phyloP scores from a whole-genome alignment of 768 basidiomycete species.

The Suillus lakei region DNA sequence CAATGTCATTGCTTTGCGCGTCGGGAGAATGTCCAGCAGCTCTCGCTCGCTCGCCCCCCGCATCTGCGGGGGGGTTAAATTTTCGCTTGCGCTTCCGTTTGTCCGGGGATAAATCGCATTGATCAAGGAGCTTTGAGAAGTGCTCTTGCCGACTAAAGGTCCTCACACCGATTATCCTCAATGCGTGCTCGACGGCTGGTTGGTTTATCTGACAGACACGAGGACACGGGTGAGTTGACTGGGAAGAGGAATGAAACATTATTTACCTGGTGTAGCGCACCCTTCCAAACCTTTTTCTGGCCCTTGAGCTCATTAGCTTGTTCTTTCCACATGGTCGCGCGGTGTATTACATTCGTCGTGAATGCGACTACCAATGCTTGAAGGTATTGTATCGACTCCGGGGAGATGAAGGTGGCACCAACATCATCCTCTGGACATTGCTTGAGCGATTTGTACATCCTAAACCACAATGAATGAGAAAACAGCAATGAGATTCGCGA shows the following conservation, averaged over 20 bases:
- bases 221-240: slow-evolving; percentile 1
- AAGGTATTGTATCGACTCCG: slow-evolving; percentile 51
- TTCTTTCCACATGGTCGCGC: slow-evolving; percentile 58
- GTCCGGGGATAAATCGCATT: slow-evolving; percentile 16
- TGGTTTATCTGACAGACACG: slow-evolving; percentile 43
- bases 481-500: slow-evolving; percentile 27
- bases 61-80: slow-evolving; percentile 9
- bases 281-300: slow-evolving; percentile 63
- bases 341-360: slow-evolving; percentile 52
- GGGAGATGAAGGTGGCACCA: slow-evolving; percentile 29
- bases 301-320: slow-evolving; percentile 62
- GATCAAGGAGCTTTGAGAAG: slow-evolving; percentile 40
- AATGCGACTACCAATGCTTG: slow-evolving; percentile 54
- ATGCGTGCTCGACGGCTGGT: slow-evolving; percentile 51
- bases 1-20: slow-evolving; percentile 10
- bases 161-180: slow-evolving; percentile 50
- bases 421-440: slow-evolving; percentile 23
- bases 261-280: slow-evolving; percentile 17
- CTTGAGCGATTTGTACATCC: slow-evolving; percentile 33
- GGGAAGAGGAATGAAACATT: background rate
- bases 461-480: slow-evolving; percentile 17
- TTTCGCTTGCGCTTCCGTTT: slow-evolving; percentile 11
- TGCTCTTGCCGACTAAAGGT: slow-evolving; percentile 43
- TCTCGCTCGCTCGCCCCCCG: slow-evolving; percentile 20
- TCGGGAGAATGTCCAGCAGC: slow-evolving; percentile 11